These are phyloP conservation scores for Cyclotella choctawhatcheeana DNA, from an alignment of 108 stramenopile species.

Conservation along the genomic window DNA sequence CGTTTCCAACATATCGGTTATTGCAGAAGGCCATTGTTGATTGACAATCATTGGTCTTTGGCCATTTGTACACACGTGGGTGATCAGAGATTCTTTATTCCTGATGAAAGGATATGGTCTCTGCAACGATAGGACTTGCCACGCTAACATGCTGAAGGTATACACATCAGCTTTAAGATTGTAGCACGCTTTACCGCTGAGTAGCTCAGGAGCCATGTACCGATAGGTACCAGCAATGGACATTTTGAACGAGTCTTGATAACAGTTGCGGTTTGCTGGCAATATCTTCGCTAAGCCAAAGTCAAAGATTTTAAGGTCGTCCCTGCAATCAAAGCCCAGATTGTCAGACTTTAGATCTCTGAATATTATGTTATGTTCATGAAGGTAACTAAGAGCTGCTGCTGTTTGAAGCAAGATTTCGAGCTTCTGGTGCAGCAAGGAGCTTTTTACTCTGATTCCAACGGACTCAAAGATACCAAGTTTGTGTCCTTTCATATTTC, in stretches of 20 bases:
- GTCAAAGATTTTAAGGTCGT: constrained; percentile 64
- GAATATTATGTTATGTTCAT: constrained; percentile 33
- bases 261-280: constrained; percentile 35
- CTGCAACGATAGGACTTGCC: constrained; percentile 45
- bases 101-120: constrained; percentile 23
- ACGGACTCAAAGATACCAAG: not conserved
- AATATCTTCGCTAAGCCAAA: constrained; percentile 62
- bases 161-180: constrained; percentile 58
- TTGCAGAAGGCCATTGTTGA: constrained; percentile 13
- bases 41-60: not conserved
- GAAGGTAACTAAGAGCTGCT: constrained; percentile 38
- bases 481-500: not conserved
- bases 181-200: constrained; percentile 13
- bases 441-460: not conserved
- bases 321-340: constrained; percentile 43
- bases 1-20: constrained; percentile 19
- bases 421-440: not conserved
- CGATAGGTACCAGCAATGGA: constrained; percentile 39
- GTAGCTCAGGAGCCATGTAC: constrained; percentile 49
- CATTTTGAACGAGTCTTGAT: constrained; percentile 34
- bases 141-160: constrained; percentile 49
- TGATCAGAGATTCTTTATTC: constrained; percentile 16
- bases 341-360: constrained; percentile 52
- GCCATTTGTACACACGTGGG: constrained; percentile 23
- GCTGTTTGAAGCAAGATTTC: constrained; percentile 33